Evolutionary conservation across 2,329 filamentous ascomycete genomes (phyloP), one percentile per base, ranked within the genome.

Genomic region (Neodidymelliopsis sp.): DNA sequence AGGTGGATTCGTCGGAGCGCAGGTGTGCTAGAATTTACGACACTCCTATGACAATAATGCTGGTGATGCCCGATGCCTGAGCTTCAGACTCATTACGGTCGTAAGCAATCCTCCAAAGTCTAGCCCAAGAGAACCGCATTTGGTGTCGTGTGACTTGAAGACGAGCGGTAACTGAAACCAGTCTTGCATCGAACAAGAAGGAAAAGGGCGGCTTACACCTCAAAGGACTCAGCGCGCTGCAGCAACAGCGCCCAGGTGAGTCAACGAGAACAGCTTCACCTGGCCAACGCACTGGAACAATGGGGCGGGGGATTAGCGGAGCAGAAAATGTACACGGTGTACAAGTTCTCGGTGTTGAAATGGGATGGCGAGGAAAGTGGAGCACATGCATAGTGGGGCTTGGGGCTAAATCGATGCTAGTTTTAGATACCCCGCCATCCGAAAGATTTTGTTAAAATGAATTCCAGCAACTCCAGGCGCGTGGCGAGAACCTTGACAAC

Each of bases 171-270:
- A 11, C 30, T 46, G 42, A 46, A 46, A 46, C 42, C 11, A 23
- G 13, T 31, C 25, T 18, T 46, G 42, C 34, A 4, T 46, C 28
- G 22, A 46, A 22, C 15, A 38, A 46, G 38, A 46, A 34, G 42
- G 42, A 38, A 46, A 46, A 46, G 42, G 42, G 42, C 42, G 42
- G 42, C 42, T 46, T 46, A 38, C 34, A 11, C 16, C 15, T 33
- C 42, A 8, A 15, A 15, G 28, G 27, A 8, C 15, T n/a, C n/a
- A n/a, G n/a, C n/a, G n/a, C 4, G 20, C 13, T 18, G 28, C 34
- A 6, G 42, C 27, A 19, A 18, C 25, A 25, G 42, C n/a, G 12
- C 15, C 9, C 6, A n/a, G 24, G 6, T 46, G 34, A 46, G 27
- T 46, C 34, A 46, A 28, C 19, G 16, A n/a, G n/a, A n/a, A n/a